Conservation (phyloP, 129 eudicot species). For the Cynara cardunculus region DNA sequence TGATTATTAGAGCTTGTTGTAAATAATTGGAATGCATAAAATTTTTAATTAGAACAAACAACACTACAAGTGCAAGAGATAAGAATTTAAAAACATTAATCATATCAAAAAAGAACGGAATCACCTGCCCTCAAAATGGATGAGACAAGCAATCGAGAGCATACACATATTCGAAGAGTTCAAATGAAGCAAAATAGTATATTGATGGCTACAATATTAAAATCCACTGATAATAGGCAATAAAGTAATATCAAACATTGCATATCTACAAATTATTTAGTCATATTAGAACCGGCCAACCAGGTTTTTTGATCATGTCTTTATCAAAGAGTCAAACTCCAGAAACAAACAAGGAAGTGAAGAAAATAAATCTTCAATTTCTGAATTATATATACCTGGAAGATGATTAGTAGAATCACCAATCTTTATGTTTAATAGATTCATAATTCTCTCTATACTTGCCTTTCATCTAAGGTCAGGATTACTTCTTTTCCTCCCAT, state of each 20-base stretch:
- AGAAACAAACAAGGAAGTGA: background rate
- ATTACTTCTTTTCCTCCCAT: background rate
- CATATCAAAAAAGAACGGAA: background rate
- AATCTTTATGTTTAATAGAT: background rate
- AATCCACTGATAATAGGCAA: background rate
- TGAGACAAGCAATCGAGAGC: background rate
- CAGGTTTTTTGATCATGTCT: background rate
- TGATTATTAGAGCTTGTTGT: background rate
- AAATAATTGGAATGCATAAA: conserved; percentile 7
- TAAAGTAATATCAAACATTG: background rate
- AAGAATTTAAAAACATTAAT: background rate
- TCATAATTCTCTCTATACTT: background rate
- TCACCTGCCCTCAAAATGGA: background rate
- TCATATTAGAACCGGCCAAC: background rate
- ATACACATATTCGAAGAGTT: background rate
- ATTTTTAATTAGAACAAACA: background rate
- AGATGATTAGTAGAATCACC: background rate
- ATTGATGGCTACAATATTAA: background rate
- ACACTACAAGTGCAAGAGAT: background rate
- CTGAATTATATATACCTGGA: background rate
- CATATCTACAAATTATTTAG: background rate
- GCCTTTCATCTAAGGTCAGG: background rate
- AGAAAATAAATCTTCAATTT: background rate
- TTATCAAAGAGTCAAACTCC: background rate
- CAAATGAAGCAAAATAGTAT: background rate